A percentile compares a stretch with the other conserved stretches of the same genome.
Conservation (phyloP, 2,329 filamentous ascomycete genomes). For the Trichoderma endophyticum region DNA sequence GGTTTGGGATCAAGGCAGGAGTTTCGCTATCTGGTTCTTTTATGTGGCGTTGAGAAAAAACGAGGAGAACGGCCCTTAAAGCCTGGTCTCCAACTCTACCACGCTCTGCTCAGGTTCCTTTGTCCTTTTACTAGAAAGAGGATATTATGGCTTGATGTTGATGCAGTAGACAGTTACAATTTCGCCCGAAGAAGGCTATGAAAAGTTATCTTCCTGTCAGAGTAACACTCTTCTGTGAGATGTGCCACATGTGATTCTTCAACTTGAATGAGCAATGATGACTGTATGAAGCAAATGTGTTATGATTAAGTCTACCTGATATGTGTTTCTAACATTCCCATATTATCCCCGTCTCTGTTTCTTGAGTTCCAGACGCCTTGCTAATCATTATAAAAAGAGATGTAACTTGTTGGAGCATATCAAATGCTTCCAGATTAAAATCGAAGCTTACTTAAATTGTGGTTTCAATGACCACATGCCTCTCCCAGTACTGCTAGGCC, state of each 20-base stretch:
- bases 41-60: constrained; percentile 65
- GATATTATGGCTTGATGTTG: constrained; percentile 24
- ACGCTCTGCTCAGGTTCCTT: constrained; percentile 41
- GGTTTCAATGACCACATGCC: constrained; percentile 53
- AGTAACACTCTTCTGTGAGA: constrained; percentile 17
- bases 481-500: constrained; percentile 50
- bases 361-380: not conserved
- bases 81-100: constrained; percentile 61
- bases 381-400: not conserved
- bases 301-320: not conserved
- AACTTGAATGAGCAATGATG: not conserved
- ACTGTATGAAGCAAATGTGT: not conserved
- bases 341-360: not conserved
- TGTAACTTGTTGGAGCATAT: constrained; percentile 8
- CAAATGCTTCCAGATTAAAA: not conserved
- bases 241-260: not conserved
- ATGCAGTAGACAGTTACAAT: constrained; percentile 42
- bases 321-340: not conserved
- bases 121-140: not conserved
- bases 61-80: constrained; percentile 65
- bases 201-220: constrained; percentile 36
- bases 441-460: constrained; percentile 25
- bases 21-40: constrained; percentile 46
- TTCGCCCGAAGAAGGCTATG: constrained; percentile 44
- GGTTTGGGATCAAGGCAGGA: constrained; percentile 32